These are phyloP conservation scores for Mycena vulgaris DNA, from an alignment of 768 basidiomycete species.

Conservation along the genomic window DNA sequence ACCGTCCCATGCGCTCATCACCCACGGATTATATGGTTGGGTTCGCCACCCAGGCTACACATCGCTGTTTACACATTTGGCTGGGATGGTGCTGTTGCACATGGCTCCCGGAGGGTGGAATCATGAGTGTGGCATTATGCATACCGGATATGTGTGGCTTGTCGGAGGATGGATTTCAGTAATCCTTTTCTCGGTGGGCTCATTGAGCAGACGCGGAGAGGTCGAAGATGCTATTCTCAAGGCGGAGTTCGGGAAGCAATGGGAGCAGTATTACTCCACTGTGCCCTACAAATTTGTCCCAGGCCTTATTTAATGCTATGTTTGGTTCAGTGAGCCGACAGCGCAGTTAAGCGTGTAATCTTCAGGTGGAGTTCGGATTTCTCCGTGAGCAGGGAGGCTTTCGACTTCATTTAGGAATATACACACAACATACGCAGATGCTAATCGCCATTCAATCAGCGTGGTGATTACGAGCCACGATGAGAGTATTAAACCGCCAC, in stretches of 20 bases:
- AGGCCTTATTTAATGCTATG: neutral
- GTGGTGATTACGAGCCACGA: too few relatives aligned
- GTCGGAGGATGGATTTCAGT: neutral
- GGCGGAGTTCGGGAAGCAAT: neutral
- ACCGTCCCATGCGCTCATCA: neutral
- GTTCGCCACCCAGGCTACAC: constrained; percentile 9
- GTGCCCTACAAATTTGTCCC: constrained; percentile 5
- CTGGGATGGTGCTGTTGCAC: neutral
- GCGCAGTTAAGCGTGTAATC: too few relatives aligned
- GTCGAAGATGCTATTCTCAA: neutral
- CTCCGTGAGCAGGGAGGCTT: too few relatives aligned
- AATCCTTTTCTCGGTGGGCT: neutral
- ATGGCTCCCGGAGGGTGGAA: constrained; percentile 6
- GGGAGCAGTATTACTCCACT: neutral
- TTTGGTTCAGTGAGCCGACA: too few relatives aligned
- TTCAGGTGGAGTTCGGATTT: too few relatives aligned
- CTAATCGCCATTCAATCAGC: too few relatives aligned
- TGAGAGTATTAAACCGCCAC: too few relatives aligned
- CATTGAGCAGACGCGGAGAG: neutral
- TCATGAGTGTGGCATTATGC: constrained; percentile 2
- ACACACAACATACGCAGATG: too few relatives aligned
- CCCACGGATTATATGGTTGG: constrained; percentile 1
- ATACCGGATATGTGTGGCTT: neutral
- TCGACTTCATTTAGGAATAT: too few relatives aligned
- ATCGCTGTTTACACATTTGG: neutral